Base-by-base conservation (phyloP, 495 filamentous ascomycete species). In the Halenospora varia region DNA sequence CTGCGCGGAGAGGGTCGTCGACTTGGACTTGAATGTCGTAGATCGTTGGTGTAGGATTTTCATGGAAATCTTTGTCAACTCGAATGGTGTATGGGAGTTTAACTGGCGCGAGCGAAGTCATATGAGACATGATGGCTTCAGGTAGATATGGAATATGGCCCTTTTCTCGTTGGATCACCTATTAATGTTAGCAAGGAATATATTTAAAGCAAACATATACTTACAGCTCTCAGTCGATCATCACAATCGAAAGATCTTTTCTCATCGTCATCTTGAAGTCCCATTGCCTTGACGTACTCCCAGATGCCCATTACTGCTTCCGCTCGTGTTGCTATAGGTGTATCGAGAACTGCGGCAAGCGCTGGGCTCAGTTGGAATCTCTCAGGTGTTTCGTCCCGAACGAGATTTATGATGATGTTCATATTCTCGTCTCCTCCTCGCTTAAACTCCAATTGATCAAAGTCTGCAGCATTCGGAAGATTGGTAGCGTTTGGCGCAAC, bases 1-100 rank as follows among this genome's bases (percentile, higher is more conserved):
- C 84, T 25, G 80, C 75, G 52, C 83, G 84, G 22, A 95, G 77
- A 1, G 92, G 90, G 70, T 95, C 88, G 63, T 91, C 88, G n/a
- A 95, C 79, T 23, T 84, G 79, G 60, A 97, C 88, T 60, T 80
- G 85, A 60, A 98, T 77, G 73, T 96, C 93, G 77, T 96, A 96
- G 70, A 96, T 77, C 24, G 90, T 96, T 1, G 86, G 87, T 52
- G 70, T 73, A 19, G 75, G 77, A 53, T 73, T 70, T 55, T 74
- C 75, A 75, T 94, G 87, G 73, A 90, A 94, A 10, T 87, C 82
- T 66, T 88, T 83, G 70, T 97, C 94, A 44, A 95, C 87, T 64
- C 95, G 92, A 70, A 97, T 95, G 39, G 91, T 97, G 75, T 97
- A 98, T 25, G 82, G 78, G 20, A 97, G 83, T 60, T 88, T 84